Percentiles rank a stretch among this genome's conserved stretches.
Conservation (phyloP, 2,329 filamentous ascomycete genomes). For the Xylaria polymorpha region DNA sequence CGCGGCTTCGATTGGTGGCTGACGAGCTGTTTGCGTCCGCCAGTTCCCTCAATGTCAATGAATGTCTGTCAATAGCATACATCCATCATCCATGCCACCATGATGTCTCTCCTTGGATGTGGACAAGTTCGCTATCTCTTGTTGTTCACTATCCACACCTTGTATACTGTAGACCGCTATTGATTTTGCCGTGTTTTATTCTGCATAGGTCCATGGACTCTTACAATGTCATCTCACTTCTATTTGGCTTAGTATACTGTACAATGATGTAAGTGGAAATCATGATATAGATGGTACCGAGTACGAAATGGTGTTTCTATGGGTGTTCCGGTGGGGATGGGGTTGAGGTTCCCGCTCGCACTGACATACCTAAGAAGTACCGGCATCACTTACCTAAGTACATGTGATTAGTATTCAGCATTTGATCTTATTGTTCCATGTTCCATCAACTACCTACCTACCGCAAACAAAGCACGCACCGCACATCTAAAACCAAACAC, state of each 20-base stretch:
- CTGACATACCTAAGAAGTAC: neutral
- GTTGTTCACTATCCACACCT: neutral
- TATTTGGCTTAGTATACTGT: neutral
- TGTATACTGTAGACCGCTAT: neutral
- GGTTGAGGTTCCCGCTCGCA: neutral
- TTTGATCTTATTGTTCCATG: neutral
- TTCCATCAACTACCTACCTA: neutral
- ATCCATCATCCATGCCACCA: no score
- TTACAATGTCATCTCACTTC: neutral
- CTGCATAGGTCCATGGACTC: no score
- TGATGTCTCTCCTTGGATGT: neutral
- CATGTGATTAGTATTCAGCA: neutral
- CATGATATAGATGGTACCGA: neutral
- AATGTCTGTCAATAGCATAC: no score
- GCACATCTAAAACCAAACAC: neutral
- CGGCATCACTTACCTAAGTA: neutral
- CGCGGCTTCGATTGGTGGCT: constrained; percentile 30
- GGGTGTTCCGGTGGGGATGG: neutral
- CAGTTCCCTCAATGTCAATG: constrained; percentile 2
- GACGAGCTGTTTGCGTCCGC: constrained; percentile 19
- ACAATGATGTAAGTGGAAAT: constrained; percentile 4
- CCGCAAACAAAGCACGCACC: neutral
- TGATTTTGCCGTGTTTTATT: neutral
- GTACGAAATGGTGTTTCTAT: neutral
- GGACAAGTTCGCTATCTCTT: neutral